Evolutionary conservation across 2,329 filamentous ascomycete genomes (phyloP), one percentile per base, ranked within the genome.

Genomic region (Xylaria multiplex): DNA sequence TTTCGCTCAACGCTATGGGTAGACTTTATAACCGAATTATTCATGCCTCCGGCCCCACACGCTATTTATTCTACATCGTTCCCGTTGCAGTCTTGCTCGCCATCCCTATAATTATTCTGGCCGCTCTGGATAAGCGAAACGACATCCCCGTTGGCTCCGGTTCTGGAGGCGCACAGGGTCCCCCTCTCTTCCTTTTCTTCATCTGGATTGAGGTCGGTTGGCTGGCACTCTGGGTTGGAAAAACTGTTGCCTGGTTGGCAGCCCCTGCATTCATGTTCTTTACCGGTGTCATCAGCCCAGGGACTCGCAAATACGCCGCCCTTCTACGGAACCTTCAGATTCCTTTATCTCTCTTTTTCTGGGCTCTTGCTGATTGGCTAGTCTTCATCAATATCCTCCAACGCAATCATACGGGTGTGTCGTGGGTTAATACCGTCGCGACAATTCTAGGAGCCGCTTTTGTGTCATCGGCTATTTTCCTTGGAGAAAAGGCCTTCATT

Each of bases 401-500:
- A 27, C 63, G 67, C 16, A 62, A 71, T 24, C 70, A 70, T 66
- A 72, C 79, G 13, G 71, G 76, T 37, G 78, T 86, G 6, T 70
- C 77, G 7, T 91, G 88, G 86, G 81, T 86, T 14, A 79, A 80
- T n/a, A 83, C 83, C 50, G 78, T 94, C 71, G 85, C 86, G 69
- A 87, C 86, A 56, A 83, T 95, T 16, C 81, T 95, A 6, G 87
- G 86, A 24, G 90, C 91, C 1, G 79, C 86, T 35, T 86, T 93
- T 53, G 86, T 91, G 46, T 90, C 89, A 9, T 87, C 90, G 0
- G 83, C 90, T 56, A 85, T 95, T 19, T 89, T 92, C 66, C 84
- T 95, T 16, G 88, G 82, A n/a, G 92, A 96, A 79, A 93, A 93
- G 79, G 83, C 90, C 65, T 84, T 95, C 69, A 90, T 96, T 40